Evolutionary conservation across 129 eudicot genomes (phyloP), one percentile per base, ranked within the genome.

Genomic region (Oenanthe sinensis): DNA sequence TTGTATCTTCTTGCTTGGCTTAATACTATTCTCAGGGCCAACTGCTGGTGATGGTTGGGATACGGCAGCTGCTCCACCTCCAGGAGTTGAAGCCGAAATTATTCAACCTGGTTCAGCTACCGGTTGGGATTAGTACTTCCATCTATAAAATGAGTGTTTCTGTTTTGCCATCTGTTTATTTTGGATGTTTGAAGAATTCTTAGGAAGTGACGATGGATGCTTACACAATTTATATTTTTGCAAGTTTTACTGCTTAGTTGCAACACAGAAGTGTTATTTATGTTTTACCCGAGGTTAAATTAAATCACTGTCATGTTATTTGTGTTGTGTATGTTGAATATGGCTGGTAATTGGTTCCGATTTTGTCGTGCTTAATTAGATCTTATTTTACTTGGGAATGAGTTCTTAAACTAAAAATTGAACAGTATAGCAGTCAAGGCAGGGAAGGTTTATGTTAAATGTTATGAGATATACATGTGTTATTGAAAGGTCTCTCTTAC

Each of bases 1-100:
- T 9, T 42, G 42, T 70, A 0, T 37, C 13, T 20, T 71, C 22
- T 42, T 19, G 15, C 24, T 37, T 37, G 14, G 6, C 33, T 20
- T 71, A 10, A 8, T 44, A 8, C 28, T 65, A 39, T 39, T 28
- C 79, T 6, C 76, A 89, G 89, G 71, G 14, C 82, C 88, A 60
- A 24, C 10, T n/a, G 79, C 79, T 69, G 88, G 78, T 65, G 91
- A 82, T 74, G 97, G 88, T 67, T 89, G 93, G 93, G 93, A 87
- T 28, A 79, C 79, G 42, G 91, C 85, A 36, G 88, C 72, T 3
- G 81, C 93, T 44, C 79, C 88, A 12, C 15, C 81, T n/a, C 54
- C 87, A 42, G 85, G 37, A 39, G 37, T 83, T 19, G 75, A 49
- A 17, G 39, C 60, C 54, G 79, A 49, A 9, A 17, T 70, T 1